Percentiles rank a stretch among this genome's conserved stretches.
phyloP scores from a whole-genome alignment of 2,329 filamentous ascomycete genomes.

The Lachnellula subtilissima region DNA sequence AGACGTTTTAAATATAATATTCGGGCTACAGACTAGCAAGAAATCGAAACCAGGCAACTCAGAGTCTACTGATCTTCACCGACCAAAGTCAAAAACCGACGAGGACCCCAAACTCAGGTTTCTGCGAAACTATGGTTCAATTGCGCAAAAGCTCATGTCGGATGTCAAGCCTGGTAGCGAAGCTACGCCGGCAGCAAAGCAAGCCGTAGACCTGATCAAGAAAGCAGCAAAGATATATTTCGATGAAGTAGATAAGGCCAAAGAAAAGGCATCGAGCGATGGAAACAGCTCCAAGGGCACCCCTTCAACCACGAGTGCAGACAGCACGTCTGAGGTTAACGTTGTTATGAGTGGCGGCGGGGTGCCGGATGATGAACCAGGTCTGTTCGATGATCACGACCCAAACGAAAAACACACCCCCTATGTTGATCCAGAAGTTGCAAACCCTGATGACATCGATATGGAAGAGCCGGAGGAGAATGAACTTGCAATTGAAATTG shows the following conservation, averaged over 20 bases:
- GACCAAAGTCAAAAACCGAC: slow-evolving; percentile 16
- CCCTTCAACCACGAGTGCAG: slow-evolving; percentile 15
- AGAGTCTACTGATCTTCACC: background rate
- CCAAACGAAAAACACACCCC: slow-evolving; percentile 11
- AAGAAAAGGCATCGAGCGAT: background rate
- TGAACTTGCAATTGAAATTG: slow-evolving; percentile 24
- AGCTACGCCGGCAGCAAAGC: slow-evolving; percentile 36
- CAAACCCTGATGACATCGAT: slow-evolving; percentile 33
- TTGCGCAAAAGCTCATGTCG: slow-evolving; percentile 38
- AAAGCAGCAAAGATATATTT: slow-evolving; percentile 49
- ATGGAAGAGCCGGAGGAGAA: slow-evolving; percentile 28
- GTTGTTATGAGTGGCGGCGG: slow-evolving; percentile 9
- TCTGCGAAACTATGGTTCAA: slow-evolving; percentile 36
- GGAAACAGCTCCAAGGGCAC: slow-evolving; percentile 19
- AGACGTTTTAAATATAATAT: slow-evolving; percentile 46
- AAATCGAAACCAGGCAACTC: slow-evolving; percentile 19
- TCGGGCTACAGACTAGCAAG: slow-evolving; percentile 42
- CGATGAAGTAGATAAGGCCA: slow-evolving; percentile 3
- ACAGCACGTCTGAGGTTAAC: slow-evolving; percentile 7
- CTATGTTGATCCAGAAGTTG: slow-evolving; percentile 10
- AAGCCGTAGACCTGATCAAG: slow-evolving; percentile 47
- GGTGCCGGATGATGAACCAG: slow-evolving; percentile 10
- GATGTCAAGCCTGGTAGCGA: slow-evolving; percentile 35
- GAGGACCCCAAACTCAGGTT: slow-evolving; percentile 34
- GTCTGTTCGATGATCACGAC: slow-evolving; percentile 23